Evolutionary conservation across 2,329 filamentous ascomycete species (phyloP), one percentile per base, ranked within the genome.

Genomic region (Verticillium longisporum): DNA sequence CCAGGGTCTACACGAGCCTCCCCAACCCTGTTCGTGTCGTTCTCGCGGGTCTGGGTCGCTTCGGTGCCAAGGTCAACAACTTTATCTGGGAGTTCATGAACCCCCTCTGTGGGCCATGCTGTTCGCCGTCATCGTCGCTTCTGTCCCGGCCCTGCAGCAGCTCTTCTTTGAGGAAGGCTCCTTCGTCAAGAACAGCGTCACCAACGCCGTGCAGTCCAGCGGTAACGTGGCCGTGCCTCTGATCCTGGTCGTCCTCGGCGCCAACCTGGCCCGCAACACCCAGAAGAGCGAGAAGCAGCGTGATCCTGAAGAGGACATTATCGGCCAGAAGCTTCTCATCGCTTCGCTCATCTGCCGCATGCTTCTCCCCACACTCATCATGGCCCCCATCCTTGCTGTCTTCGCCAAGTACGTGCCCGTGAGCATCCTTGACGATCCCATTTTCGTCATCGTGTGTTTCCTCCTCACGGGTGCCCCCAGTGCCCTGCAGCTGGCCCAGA

Each of bases 101-200:
- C 75, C 94, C 95, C 95, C 95, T 1, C 86, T 99, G 32, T 98
- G 93, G 92, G 93, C 95, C 34, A 98, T 99, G 95, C 79, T 98
- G 37, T 80, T 88, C 45, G 91, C 95, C n/a, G 88, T 98, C 55
- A 77, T 97, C 58, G 90, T 99, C 6, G 95, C 95, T 2, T 96
- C 92, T 0, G 85, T 97, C 6, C 95, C 95, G 0, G 71, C 79
- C 1, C 83, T 99, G 7, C 94, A 99, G 73, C 80, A 82, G 50
- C 77, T 95, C 18, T 97, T 99, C 78, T 99, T 98, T 75, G 82
- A 88, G 59, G 87, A 92, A 41, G 94, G 91, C 18, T 92, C 92
- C 0, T 97, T 99, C 70, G 79, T 99, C 68, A 89, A 90, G 73
- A 98, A 96, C 77, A 97, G 92, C 37, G 90, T 97, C 61, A 97